Evolutionary conservation across 805 yeast genomes (phyloP), one percentile per base, ranked within the genome.

Genomic region (Pichia deserticola): DNA sequence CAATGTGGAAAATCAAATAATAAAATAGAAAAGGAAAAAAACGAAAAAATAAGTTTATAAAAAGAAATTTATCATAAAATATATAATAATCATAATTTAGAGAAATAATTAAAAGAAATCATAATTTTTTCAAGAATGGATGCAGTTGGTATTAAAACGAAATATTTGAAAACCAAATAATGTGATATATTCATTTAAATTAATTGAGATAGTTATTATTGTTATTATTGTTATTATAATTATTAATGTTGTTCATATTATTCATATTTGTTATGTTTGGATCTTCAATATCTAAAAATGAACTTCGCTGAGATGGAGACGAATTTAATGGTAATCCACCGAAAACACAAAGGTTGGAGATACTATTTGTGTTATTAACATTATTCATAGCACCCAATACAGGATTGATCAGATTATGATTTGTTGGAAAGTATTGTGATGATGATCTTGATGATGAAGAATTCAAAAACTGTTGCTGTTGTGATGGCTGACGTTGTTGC

Each of bases 371-470:
- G 25, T 40, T 44, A 40, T 37, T 37, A 39, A 32, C 36, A 20
- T 40, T 42, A 29, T 32, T 40, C 51, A 49, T 49, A 6, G 51
- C 40, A 40, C 51, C 51, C 11, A 49, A 33, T 11, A 44, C 34
- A 33, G 51, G 51, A 40, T 49, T 40, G 1, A 44, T 34, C 30
- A 48, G 35, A 27, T 48, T 42, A 11, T 39, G 42, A 28, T 42
- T 33, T 5, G 44, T 13, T 12, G 20, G 32, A 37, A 32, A 29
- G 11, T 46, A 46, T 27, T 46, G 45, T 27, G 45, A 34, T 12
- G 49, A 35, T n/a, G 49, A 40, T 9, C 49, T 27, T 5, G 45
- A 43, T 47, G 40, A 38, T 34, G 5, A 15, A 28, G 32, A 30
- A 30, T 29, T 40, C 27, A 33, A 40, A 43, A 42, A 40, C 34